These are phyloP conservation scores for Ganoderma lingzhi DNA, from an alignment of 1,284 basidiomycete genomes.

Conservation along the genomic window DNA sequence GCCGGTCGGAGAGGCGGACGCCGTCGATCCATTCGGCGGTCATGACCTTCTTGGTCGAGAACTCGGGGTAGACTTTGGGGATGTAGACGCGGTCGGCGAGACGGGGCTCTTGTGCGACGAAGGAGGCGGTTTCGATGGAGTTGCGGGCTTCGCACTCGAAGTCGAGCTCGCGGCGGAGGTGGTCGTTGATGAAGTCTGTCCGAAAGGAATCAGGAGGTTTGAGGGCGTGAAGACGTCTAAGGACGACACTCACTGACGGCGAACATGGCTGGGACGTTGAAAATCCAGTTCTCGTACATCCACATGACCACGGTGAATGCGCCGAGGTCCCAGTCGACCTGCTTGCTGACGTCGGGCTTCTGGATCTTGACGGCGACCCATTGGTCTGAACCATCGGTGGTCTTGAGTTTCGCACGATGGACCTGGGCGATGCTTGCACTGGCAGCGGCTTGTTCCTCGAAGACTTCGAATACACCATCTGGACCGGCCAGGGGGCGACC, in stretches of 20 bases:
- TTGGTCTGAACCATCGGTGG: slow-evolving; percentile 44
- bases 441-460: slow-evolving; percentile 78
- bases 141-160: slow-evolving; percentile 81
- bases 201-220: slow-evolving; percentile 1
- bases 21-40: slow-evolving; percentile 91
- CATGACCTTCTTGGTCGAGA: slow-evolving; percentile 81
- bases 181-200: slow-evolving; percentile 81
- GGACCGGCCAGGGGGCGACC: slow-evolving; percentile 69
- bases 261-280: slow-evolving; percentile 82
- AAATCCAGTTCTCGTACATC: slow-evolving; percentile 77
- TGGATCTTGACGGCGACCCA: slow-evolving; percentile 94
- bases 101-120: slow-evolving; percentile 69
- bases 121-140: slow-evolving; percentile 64
- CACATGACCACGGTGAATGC: slow-evolving; percentile 75
- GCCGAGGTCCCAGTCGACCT: slow-evolving; percentile 85
- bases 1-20: slow-evolving; percentile 76
- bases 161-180: slow-evolving; percentile 84
- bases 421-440: slow-evolving; percentile 93
- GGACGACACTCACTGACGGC: slow-evolving; percentile 62
- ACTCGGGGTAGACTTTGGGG: slow-evolving; percentile 78
- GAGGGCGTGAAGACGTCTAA: neutral
- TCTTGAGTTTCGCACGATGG: slow-evolving; percentile 76
- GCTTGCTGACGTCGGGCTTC: slow-evolving; percentile 85
- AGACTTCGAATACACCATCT: slow-evolving; percentile 78
- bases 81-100: slow-evolving; percentile 80